Base-by-base conservation (phyloP, 208 protist species). In the Acanthamoeba healyi region DNA sequence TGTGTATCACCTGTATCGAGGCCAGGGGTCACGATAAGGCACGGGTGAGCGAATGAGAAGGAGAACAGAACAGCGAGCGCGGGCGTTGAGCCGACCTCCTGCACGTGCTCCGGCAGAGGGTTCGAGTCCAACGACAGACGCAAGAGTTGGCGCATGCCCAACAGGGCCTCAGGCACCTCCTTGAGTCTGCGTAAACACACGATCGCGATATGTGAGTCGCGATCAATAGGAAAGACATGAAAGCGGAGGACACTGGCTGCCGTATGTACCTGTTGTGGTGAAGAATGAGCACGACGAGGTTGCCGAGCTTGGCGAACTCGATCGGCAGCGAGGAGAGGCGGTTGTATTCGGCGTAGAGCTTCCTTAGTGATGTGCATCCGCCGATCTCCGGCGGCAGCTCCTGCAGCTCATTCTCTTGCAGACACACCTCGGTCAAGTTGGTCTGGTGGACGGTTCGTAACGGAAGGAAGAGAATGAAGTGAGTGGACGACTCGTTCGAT, bases 341-440 rank as follows among this genome's bases (percentile, higher is more conserved):
- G 38, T 90, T 90, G 82, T 90, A 90, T 67, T 90, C 82, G 54
- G 38, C 51, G 58, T 90, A 90, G 49, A 90, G 82, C 82, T 90
- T 90, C 26, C 82, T 6, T 19, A 90, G 82, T 12, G 82, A 61
- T 1, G 58, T 67, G 82, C 82, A 90, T 10, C 44, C 44, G 0
- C 49, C 40, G 34, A 90, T 70, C 49, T 67, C 58, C 7, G 51
- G 10, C 9, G 82, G 82, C 82, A 90, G 82, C 40, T 90, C 82
- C 44, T 70, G 51, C 10, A 90, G 82, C 29, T 90, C 82, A 32
- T 90, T 90, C 54, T 90, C 82, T 26, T 90, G 82, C 46, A 90
- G 82, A 9, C 82, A 90, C n/a, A 90, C 29, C 82, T 90, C 70
- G 12, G 70, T 81, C 42, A 81, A 49, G 70, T 81, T 81, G 70